Evolutionary conservation across 495 filamentous ascomycete species (phyloP), one percentile per base, ranked within the genome.

Genomic region (Talaromyces ruber): DNA sequence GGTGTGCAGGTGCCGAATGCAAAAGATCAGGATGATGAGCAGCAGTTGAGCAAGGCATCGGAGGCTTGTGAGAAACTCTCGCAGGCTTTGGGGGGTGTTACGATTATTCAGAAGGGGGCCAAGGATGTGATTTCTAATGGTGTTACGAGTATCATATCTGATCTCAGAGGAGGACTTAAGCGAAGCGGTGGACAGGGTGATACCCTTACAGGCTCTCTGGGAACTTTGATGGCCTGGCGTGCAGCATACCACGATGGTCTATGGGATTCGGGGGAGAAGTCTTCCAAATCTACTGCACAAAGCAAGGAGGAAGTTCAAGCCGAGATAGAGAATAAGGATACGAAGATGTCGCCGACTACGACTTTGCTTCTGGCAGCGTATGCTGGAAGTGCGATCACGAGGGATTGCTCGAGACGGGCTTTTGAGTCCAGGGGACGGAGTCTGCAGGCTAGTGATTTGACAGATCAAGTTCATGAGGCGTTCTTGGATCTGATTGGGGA

Each of bases 171-270:
- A 6, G 93, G 94, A 3, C 69, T 85, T 67, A 98, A 98, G 83
- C 80, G 94, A 61, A 93, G 88, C 59, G 95, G 94, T 45, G 94
- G 94, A 3, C 94, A 98, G 72, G 94, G 94, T 9, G 94, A 98
- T 76, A 98, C 94, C 9, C 76, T 98, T 65, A 98, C 94, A 3
- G 94, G 94, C 7, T 86, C 85, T 55, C 78, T 98, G 65, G 94
- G 86, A 2, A 98, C 94, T 14, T 80, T 98, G 64, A 72, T 98
- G 63, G 92, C 84, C 21, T 98, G 92, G 86, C 75, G 93, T 62
- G 86, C 86, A 67, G 90, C 91, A 25, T 98, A 98, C 74, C 79
- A 88, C 58, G 87, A 96, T 59, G 78, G 79, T 52, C 64, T 96
- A 14, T 98, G 94, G 94, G 89, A 93, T 62, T 78, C 71, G 6